Percentiles rank a stretch among this genome's conserved stretches.
Evolutionary conservation across 345 rosid genomes (phyloP).

Genomic region (Pseudoturritis turrita): DNA sequence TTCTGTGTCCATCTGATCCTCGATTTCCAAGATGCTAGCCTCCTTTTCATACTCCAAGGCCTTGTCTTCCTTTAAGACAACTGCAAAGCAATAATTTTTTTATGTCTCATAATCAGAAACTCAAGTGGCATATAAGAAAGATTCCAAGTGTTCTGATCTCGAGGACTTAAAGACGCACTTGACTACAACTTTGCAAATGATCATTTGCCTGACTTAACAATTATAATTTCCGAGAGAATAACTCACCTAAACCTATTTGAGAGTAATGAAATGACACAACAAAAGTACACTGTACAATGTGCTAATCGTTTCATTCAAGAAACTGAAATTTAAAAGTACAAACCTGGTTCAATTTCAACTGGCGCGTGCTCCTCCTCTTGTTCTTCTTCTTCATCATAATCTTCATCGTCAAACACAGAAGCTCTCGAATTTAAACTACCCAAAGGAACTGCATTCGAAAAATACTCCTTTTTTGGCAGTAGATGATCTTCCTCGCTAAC

Average conservation of each 20-base stretch:
- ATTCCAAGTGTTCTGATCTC: not conserved
- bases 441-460: constrained; percentile 50
- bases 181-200: not conserved
- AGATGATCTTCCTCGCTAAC: constrained; percentile 77
- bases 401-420: constrained; percentile 80
- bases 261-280: constrained; percentile 19
- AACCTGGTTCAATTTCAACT: constrained; percentile 56
- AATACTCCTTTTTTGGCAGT: constrained; percentile 64
- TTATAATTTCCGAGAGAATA: not conserved
- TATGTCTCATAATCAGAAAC: constrained; percentile 25
- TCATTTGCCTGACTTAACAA: constrained; percentile 2
- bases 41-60: constrained; percentile 36
- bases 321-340: not conserved
- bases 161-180: not conserved
- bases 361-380: constrained; percentile 44
- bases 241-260: not conserved
- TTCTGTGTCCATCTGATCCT: constrained; percentile 43
- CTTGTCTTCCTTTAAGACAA: constrained; percentile 36
- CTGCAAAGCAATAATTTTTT: constrained; percentile 36
- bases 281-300: not conserved
- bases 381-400: constrained; percentile 93
- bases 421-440: constrained; percentile 37
- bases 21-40: constrained; percentile 37
- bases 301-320: not conserved
- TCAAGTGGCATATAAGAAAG: constrained; percentile 14